A percentile compares a stretch with the other conserved stretches of the same genome.
These are phyloP conservation scores for Endoconidiophora polonica DNA, from an alignment of 2,329 filamentous ascomycete species.

Conservation along the genomic window DNA sequence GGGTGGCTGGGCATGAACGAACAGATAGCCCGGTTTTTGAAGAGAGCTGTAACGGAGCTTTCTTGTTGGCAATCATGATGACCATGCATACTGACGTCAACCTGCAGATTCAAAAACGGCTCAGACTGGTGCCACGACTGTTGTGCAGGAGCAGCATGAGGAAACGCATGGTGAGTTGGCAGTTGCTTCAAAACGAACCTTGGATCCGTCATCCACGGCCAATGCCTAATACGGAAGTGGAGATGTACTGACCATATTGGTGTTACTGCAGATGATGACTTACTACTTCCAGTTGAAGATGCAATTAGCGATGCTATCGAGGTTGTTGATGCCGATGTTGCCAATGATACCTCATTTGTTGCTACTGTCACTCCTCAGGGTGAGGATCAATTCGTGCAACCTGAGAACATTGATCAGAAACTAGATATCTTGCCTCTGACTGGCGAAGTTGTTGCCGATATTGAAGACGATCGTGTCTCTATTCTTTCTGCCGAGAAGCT, in stretches of 20 bases:
- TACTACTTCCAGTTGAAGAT: too few species aligned
- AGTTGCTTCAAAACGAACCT: neutral
- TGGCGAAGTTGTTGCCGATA: neutral
- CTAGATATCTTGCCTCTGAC: neutral
- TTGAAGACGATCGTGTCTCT: neutral
- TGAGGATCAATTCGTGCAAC: neutral
- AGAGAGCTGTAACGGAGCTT: neutral
- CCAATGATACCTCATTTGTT: neutral
- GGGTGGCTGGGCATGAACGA: too few species aligned
- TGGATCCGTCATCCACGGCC: too few species aligned
- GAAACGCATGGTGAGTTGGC: conserved; percentile 7
- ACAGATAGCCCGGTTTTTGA: neutral
- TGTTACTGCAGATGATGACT: too few species aligned
- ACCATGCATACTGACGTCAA: conserved; percentile 7
- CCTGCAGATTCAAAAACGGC: neutral
- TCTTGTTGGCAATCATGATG: neutral
- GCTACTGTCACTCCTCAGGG: neutral
- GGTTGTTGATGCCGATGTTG: neutral
- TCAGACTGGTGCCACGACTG: neutral
- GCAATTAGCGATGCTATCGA: neutral
- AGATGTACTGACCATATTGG: too few species aligned
- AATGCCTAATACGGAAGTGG: too few species aligned
- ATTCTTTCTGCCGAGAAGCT: neutral
- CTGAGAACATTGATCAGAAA: neutral
- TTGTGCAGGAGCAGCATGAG: neutral